These are phyloP conservation scores for Melastoma malabathricum DNA, from an alignment of 345 rosid genomes.

Conservation along the genomic window DNA sequence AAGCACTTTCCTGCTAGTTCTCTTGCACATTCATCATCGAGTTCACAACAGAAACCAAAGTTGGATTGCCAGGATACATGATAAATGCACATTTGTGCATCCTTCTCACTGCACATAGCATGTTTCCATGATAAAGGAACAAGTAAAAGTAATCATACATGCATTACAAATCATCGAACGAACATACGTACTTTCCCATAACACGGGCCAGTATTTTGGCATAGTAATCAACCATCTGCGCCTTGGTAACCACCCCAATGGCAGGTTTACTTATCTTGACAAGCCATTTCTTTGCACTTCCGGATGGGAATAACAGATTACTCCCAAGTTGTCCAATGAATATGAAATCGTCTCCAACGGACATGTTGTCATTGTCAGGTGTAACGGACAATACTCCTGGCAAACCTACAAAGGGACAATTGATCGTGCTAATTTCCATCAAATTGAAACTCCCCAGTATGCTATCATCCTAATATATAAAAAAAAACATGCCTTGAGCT, in stretches of 20 bases:
- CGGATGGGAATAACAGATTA: conserved; percentile 37
- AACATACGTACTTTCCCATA: conserved; percentile 50
- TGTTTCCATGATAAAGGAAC: background rate
- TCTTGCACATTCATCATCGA: conserved; percentile 54
- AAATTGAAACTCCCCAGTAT: no score
- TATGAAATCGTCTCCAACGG: conserved; percentile 29
- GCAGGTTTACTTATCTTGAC: conserved; percentile 65
- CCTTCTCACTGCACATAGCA: conserved; percentile 50
- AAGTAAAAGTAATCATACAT: no score
- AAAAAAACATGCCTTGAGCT: background rate
- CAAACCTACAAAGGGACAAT: conserved; percentile 29
- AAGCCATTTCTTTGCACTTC: conserved; percentile 57
- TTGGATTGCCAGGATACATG: conserved; percentile 72
- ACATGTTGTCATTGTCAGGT: conserved; percentile 39
- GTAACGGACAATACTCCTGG: conserved; percentile 58
- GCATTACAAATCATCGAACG: background rate
- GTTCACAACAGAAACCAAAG: conserved; percentile 76
- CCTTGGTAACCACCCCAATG: conserved; percentile 67
- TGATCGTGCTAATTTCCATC: no score
- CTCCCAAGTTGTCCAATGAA: conserved; percentile 9
- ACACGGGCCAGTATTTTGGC: conserved; percentile 57
- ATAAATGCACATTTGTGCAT: conserved; percentile 89
- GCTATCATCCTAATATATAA: no score
- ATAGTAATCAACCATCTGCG: conserved; percentile 87
- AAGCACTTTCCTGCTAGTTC: conserved; percentile 55